A percentile compares a stretch with the other conserved stretches of the same genome.
phyloP scores from a whole-genome alignment of 257 asterid genomes.

The Paulownia fortunei region DNA sequence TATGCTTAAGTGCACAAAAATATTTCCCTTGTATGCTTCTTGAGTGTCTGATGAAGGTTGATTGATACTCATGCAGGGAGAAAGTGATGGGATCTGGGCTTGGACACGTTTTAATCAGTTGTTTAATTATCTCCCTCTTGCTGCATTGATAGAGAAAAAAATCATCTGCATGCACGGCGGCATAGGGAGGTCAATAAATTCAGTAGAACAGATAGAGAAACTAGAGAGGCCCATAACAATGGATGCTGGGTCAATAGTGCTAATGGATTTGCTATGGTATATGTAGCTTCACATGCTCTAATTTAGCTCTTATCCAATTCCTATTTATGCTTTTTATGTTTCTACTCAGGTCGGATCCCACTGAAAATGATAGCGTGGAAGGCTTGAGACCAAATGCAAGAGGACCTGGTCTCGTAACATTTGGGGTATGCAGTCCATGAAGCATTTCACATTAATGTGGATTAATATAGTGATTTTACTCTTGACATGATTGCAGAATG shows the following conservation, averaged over 20 bases:
- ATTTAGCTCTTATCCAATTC: background rate
- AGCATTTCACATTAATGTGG: constrained; percentile 2
- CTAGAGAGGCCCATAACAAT: constrained; percentile 98
- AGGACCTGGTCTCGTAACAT: constrained; percentile 99
- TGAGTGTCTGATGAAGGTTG: constrained; percentile 41
- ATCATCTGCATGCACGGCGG: constrained; percentile 99
- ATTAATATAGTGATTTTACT: constrained; percentile 2
- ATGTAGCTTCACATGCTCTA: constrained; percentile 28
- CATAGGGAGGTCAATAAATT: constrained; percentile 91
- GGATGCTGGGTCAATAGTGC: constrained; percentile 97
- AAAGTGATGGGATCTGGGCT: constrained; percentile 98
- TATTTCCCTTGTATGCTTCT: background rate
- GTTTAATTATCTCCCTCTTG: constrained; percentile 94
- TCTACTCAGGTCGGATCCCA: constrained; percentile 93
- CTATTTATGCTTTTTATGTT: constrained; percentile 24
- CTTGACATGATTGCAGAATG: constrained; percentile 1
- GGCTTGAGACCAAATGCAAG: constrained; percentile 99
- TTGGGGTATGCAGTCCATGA: constrained; percentile 80
- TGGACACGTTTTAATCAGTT: constrained; percentile 99
- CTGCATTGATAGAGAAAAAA: constrained; percentile 97
- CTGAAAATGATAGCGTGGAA: constrained; percentile 96
- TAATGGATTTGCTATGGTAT: constrained; percentile 98
- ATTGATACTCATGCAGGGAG: constrained; percentile 70
- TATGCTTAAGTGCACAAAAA: constrained; percentile 39
- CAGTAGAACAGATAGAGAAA: constrained; percentile 96